Conservation (phyloP, 2,329 filamentous ascomycete species). For the Intubia oerlemansii region DNA sequence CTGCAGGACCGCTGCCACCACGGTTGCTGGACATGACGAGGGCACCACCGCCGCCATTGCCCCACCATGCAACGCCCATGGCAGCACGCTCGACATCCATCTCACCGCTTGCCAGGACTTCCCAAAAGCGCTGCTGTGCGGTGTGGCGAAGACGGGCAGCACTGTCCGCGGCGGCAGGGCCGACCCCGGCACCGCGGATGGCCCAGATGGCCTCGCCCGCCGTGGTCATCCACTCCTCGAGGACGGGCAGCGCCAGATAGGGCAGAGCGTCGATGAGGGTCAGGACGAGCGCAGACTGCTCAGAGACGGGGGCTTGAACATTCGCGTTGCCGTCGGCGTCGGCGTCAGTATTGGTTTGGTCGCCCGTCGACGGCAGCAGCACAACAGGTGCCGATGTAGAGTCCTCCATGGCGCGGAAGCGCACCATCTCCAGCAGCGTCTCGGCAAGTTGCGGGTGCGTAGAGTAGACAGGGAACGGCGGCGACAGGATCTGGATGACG, state of each 20-base stretch:
- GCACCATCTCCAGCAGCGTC: constrained; percentile 57
- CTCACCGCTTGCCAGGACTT: constrained; percentile 58
- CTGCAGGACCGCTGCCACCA: constrained; percentile 18
- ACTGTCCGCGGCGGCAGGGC: constrained; percentile 17
- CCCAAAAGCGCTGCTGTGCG: constrained; percentile 56
- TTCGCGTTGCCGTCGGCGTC: constrained; percentile 9
- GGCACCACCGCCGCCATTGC: constrained; percentile 31
- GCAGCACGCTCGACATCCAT: constrained; percentile 73
- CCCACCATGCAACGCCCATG: constrained; percentile 75
- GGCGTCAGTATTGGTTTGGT: neutral
- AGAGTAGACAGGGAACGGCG: constrained; percentile 54
- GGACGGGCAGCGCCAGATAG: constrained; percentile 42
- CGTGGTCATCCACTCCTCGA: constrained; percentile 66
- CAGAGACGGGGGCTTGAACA: constrained; percentile 37
- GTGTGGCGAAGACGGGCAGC: constrained; percentile 31
- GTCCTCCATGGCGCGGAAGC: constrained; percentile 28
- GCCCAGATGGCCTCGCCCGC: constrained; percentile 44
- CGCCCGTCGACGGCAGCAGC: constrained; percentile 18
- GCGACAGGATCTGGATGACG: constrained; percentile 59
- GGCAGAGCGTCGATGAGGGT: constrained; percentile 64
- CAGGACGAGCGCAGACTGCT: constrained; percentile 57
- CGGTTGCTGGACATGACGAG: constrained; percentile 16
- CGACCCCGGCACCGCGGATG: constrained; percentile 21
- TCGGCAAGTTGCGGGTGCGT: constrained; percentile 61
- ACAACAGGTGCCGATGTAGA: neutral